A percentile compares a stretch with the other conserved stretches of the same genome.
Evolutionary conservation across 768 basidiomycete species (phyloP).

Genomic region (Lentinula sp.): DNA sequence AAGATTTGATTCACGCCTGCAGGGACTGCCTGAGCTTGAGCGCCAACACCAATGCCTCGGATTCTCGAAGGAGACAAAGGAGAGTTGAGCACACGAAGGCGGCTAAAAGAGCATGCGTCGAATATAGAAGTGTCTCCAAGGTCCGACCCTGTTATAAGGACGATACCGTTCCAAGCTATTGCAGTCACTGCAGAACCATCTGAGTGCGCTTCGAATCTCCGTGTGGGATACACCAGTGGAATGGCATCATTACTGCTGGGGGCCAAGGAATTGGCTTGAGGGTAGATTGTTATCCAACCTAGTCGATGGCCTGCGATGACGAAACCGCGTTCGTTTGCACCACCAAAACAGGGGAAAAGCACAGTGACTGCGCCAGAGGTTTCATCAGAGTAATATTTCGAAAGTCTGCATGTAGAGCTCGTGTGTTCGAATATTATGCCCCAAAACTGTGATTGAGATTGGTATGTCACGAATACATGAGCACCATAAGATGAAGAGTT

Average conservation of each 20-base stretch:
- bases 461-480: conserved; percentile 46
- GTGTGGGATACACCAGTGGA: conserved; percentile 24
- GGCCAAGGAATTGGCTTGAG: conserved; percentile 27
- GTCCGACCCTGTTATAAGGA: conserved; percentile 61
- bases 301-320: conserved; percentile 59
- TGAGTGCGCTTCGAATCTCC: conserved; percentile 56
- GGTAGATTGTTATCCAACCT: conserved; percentile 59
- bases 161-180: conserved; percentile 52
- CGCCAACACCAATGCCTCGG: conserved; percentile 12
- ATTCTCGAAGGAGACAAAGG: conserved; percentile 30
- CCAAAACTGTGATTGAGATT: conserved; percentile 45
- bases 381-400: conserved; percentile 26
- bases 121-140: conserved; percentile 54
- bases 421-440: conserved; percentile 34
- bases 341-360: conserved; percentile 42
- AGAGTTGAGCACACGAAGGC: conserved; percentile 47
- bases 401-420: conserved; percentile 32
- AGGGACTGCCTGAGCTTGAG: conserved; percentile 24
- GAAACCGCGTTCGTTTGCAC: conserved; percentile 38
- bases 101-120: conserved; percentile 59
- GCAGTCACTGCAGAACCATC: conserved; percentile 57
- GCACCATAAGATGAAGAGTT: conserved; percentile 24
- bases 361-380: conserved; percentile 45
- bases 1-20: conserved; percentile 52
- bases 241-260: conserved; percentile 8